These are phyloP conservation scores for Macrophomina phaseolina DNA, from an alignment of 2,329 filamentous ascomycete species.

Conservation along the genomic window DNA sequence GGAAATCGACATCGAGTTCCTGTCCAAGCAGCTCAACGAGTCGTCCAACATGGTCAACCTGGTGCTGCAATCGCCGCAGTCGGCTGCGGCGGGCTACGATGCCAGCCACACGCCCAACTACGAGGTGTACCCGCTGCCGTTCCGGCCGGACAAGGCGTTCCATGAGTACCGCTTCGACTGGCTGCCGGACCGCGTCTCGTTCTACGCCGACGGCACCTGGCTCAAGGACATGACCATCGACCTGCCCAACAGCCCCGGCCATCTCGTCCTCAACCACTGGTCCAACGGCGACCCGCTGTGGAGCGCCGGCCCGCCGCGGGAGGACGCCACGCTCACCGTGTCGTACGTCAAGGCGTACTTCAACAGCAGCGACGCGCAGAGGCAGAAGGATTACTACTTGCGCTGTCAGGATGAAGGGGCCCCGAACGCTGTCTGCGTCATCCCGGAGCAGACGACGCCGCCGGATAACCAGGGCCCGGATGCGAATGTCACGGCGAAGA, in stretches of 20 bases:
- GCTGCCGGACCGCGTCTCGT: slow-evolving; percentile 64
- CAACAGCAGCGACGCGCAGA: slow-evolving; percentile 63
- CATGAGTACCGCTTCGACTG: slow-evolving; percentile 86
- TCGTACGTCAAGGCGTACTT: slow-evolving; percentile 80
- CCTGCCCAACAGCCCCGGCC: slow-evolving; percentile 66
- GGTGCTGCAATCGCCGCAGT: slow-evolving; percentile 72
- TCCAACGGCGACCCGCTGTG: slow-evolving; percentile 75
- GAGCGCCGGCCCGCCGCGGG: slow-evolving; percentile 71
- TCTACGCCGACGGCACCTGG: slow-evolving; percentile 69
- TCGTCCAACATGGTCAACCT: slow-evolving; percentile 69
- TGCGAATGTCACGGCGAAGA: slow-evolving; percentile 38
- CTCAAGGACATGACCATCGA: slow-evolving; percentile 63
- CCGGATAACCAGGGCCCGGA: slow-evolving; percentile 36
- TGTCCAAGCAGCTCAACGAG: slow-evolving; percentile 69
- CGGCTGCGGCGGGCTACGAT: slow-evolving; percentile 65
- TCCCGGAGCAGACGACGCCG: slow-evolving; percentile 40
- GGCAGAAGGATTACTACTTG: slow-evolving; percentile 38
- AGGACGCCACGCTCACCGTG: slow-evolving; percentile 68
- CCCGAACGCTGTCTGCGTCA: slow-evolving; percentile 36
- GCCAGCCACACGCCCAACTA: slow-evolving; percentile 66
- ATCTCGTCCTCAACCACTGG: slow-evolving; percentile 76
- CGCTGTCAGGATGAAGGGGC: slow-evolving; percentile 40
- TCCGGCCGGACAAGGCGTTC: slow-evolving; percentile 68
- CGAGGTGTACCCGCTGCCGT: slow-evolving; percentile 63
- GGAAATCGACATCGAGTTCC: slow-evolving; percentile 82